Base-by-base conservation (phyloP, 1,284 basidiomycete species). In the Cerrena zonata region DNA sequence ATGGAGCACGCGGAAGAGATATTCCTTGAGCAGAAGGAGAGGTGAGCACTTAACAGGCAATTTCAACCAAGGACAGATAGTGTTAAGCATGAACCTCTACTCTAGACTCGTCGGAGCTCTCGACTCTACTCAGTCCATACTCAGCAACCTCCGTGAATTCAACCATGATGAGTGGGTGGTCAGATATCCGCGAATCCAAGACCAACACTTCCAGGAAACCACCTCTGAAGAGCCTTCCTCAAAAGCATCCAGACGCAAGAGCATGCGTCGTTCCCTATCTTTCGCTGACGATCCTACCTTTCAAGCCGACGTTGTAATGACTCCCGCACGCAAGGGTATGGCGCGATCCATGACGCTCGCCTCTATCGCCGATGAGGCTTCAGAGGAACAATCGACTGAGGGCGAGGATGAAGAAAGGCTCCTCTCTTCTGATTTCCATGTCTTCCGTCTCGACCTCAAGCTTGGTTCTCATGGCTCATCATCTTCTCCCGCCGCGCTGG, bases 361-460 rank as follows among this genome's bases (percentile, higher is more conserved):
- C 4, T 73, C 80, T 5, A 71, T 80, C 40, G 57, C 72, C 1
- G 79, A 82, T 40, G 63, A 67, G 10, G 50, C 52, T 0, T 62
- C 69, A 47, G 70, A 76, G 52, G 4, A 30, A 21, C 12, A 21
- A 11, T 39, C 34, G 15, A 63, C 59, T n/a, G 30, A 34, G 15
- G n/a, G n/a, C n/a, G 61, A 65, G 21, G 74, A 75, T 13, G 67
- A 58, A 19, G 74, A 74, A 42, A 63, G 69, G 4, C 65, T 77
- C 25, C 59, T 78, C 49, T 58, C 58, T 1, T 62, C 76, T 25
- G 86, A 89, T 55, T 91, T 95, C 68, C 82, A 86, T 50, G 84
- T 98, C 49, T 83, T 98, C 56, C 87, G 89, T 21, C 80, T 98
- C 42, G 94, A 98, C 71, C 84, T 99, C 63, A 92, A 93, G 65